Evolutionary conservation across 1,139 yeast species (phyloP).

Genomic region (Yamadazyma dendronema): DNA sequence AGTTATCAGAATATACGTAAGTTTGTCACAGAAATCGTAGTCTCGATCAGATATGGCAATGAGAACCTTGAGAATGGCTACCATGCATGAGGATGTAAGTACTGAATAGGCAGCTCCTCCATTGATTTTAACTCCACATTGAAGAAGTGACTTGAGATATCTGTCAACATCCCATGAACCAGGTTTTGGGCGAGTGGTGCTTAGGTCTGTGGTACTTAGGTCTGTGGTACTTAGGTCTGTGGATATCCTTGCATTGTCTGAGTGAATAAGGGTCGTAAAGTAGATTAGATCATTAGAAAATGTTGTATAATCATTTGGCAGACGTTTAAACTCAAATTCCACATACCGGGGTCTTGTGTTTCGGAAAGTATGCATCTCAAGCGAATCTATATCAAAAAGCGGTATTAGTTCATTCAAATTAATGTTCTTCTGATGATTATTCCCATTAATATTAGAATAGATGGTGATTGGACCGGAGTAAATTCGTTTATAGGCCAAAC

Average conservation of each 20-base stretch:
- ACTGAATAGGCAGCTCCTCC: constrained; percentile 27
- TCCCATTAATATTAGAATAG: constrained; percentile 9
- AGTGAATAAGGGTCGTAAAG: neutral
- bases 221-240: too few relatives aligned
- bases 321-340: constrained; percentile 28
- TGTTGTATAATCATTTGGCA: constrained; percentile 26
- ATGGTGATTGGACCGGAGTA: constrained; percentile 22
- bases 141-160: constrained; percentile 22
- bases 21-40: constrained; percentile 17
- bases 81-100: constrained; percentile 29
- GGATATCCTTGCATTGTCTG: too few relatives aligned
- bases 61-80: constrained; percentile 27
- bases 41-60: constrained; percentile 20
- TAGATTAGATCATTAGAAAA: constrained; percentile 20
- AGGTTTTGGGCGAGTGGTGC: too few relatives aligned
- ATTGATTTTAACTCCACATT: constrained; percentile 25
- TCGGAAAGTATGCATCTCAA: constrained; percentile 17
- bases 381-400: neutral
- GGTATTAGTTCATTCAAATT: neutral
- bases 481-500: constrained; percentile 21
- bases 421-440: neutral
- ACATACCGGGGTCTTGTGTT: constrained; percentile 24
- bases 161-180: too few relatives aligned
- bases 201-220: too few relatives aligned
- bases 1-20: constrained; percentile 24